phyloP scores from a whole-genome alignment of 164 flowering plant species.

The Chimonanthus praecox region DNA sequence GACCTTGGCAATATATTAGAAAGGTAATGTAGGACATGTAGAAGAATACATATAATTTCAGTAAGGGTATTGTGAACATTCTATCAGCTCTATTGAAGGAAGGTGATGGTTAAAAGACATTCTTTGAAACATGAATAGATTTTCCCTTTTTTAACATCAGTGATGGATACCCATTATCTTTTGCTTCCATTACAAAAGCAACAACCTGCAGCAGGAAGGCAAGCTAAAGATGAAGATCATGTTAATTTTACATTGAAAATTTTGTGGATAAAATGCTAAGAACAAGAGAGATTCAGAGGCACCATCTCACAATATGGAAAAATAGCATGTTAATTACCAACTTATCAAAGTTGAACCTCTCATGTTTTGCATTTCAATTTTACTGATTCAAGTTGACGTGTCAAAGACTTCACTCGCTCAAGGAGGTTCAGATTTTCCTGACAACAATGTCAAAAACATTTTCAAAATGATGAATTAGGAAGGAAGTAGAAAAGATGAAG shows the following conservation, averaged over 20 bases:
- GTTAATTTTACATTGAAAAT: background rate
- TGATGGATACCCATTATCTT: background rate
- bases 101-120: too few relatives aligned
- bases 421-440: slow-evolving; percentile 66
- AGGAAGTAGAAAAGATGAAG: background rate
- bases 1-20: too few relatives aligned
- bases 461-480: background rate
- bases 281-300: background rate
- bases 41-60: too few relatives aligned
- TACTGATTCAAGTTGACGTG: slow-evolving; percentile 46
- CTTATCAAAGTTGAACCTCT: background rate
- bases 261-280: background rate
- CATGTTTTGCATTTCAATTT: slow-evolving; percentile 46
- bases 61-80: too few relatives aligned
- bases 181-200: background rate
- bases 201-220: background rate
- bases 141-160: too few relatives aligned
- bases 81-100: too few relatives aligned
- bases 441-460: background rate
- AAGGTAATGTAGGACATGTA: too few relatives aligned
- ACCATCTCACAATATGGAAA: background rate
- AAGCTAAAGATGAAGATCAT: background rate
- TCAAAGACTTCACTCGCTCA: slow-evolving; percentile 44
- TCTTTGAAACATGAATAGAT: too few relatives aligned
- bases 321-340: background rate